phyloP scores from a whole-genome alignment of 1,284 basidiomycete species.

The Omphalotus olearius region DNA sequence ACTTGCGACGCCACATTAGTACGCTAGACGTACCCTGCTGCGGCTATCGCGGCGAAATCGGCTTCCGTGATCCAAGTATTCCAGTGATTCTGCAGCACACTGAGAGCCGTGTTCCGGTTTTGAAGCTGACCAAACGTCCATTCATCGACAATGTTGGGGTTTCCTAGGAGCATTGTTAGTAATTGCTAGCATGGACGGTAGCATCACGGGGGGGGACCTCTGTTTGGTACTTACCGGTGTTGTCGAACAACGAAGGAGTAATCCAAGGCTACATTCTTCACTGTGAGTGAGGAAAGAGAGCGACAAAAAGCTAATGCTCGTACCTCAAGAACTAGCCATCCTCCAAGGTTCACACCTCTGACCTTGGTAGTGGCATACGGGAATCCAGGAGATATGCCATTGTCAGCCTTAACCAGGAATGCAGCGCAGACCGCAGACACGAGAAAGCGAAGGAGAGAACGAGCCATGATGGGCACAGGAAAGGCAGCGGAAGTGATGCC shows the following conservation, averaged over 20 bases:
- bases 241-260: constrained; percentile 83
- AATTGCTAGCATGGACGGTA: too few species aligned
- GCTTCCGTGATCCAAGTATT: constrained; percentile 76
- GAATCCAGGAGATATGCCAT: constrained; percentile 36
- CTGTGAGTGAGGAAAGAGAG: constrained; percentile 4
- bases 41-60: constrained; percentile 72
- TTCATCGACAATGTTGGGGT: constrained; percentile 73
- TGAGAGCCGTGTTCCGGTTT: constrained; percentile 40
- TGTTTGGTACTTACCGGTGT: constrained; percentile 40
- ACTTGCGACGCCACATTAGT: too few species aligned
- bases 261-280: constrained; percentile 65
- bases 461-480: constrained; percentile 3
- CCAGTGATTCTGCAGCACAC: constrained; percentile 66
- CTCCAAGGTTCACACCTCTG: constrained; percentile 73
- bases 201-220: neutral
- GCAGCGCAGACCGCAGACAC: constrained; percentile 7
- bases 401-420: constrained; percentile 22
- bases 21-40: constrained; percentile 52
- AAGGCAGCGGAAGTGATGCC: neutral
- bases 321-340: constrained; percentile 80
- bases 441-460: constrained; percentile 17
- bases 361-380: constrained; percentile 57
- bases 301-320: constrained; percentile 6
- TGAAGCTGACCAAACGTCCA: constrained; percentile 79
- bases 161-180: constrained; percentile 24